Conservation (phyloP, 2,329 filamentous ascomycete species). For the Zopfia rhizophila region DNA sequence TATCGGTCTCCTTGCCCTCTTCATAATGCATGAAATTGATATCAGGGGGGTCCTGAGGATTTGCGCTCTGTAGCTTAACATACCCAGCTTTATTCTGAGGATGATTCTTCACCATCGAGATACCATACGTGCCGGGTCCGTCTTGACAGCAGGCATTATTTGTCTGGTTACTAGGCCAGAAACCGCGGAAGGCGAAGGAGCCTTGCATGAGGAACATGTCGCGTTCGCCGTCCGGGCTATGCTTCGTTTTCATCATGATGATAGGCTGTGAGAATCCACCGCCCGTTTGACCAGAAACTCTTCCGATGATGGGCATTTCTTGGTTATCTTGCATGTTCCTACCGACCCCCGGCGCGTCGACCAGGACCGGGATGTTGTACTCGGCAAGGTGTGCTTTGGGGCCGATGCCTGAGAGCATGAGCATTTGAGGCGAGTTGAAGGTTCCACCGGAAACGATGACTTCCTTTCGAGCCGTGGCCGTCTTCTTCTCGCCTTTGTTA, state of each 20-base stretch:
- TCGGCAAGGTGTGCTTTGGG: conserved; percentile 62
- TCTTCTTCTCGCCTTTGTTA: conserved; percentile 40
- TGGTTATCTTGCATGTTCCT: conserved; percentile 70
- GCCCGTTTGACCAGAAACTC: conserved; percentile 8
- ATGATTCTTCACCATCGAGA: conserved; percentile 66
- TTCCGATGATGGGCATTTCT: conserved; percentile 55
- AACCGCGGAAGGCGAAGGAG: conserved; percentile 34
- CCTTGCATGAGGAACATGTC: conserved; percentile 39
- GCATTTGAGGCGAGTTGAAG: conserved; percentile 70
- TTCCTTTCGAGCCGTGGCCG: conserved; percentile 48
- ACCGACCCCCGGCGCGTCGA: conserved; percentile 69
- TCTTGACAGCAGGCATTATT: conserved; percentile 28
- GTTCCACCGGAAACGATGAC: conserved; percentile 55
- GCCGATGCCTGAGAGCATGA: conserved; percentile 71
- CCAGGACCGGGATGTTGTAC: conserved; percentile 63
- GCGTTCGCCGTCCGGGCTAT: conserved; percentile 31
- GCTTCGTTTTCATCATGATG: conserved; percentile 31
- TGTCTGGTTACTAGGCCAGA: conserved; percentile 34
- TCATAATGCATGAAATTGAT: conserved; percentile 57
- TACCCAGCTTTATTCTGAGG: conserved; percentile 69
- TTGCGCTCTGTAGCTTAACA: conserved; percentile 66
- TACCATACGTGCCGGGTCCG: conserved; percentile 28
- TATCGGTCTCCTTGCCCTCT: conserved; percentile 53
- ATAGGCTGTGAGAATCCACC: conserved; percentile 28
- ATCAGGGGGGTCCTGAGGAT: conserved; percentile 70